phyloP scores from a whole-genome alignment of 371 early-diverging fungal species.

The Rhizopus sp. region DNA sequence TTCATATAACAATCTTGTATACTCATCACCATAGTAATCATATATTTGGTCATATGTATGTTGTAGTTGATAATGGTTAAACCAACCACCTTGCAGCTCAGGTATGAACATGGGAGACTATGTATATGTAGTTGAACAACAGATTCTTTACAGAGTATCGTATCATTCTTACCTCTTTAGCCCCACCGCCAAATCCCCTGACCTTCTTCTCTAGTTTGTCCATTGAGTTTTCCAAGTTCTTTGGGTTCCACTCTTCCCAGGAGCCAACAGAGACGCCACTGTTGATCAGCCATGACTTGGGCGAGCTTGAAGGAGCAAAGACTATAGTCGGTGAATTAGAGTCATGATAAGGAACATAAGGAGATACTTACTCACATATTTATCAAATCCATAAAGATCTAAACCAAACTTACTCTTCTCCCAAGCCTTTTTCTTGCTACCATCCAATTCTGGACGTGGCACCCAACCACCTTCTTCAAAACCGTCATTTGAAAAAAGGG shows the following conservation, averaged over 20 bases:
- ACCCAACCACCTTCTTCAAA: constrained; percentile 72
- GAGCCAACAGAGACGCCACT: constrained; percentile 45
- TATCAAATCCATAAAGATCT: constrained; percentile 82
- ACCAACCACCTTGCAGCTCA: constrained; percentile 86
- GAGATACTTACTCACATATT: constrained; percentile 65
- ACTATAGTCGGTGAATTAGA: constrained; percentile 28
- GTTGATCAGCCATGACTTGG: constrained; percentile 57
- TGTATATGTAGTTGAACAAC: constrained; percentile 11
- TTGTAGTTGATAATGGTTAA: constrained; percentile 69
- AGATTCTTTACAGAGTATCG: not conserved
- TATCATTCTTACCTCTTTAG: constrained; percentile 46
- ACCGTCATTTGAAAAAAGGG: constrained; percentile 83
- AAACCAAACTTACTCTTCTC: constrained; percentile 63
- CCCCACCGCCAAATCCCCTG: constrained; percentile 73
- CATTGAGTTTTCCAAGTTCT: constrained; percentile 57
- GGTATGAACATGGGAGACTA: constrained; percentile 77
- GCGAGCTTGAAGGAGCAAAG: constrained; percentile 65
- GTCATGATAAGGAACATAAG: not conserved
- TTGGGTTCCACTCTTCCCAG: constrained; percentile 69
- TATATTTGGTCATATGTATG: constrained; percentile 73
- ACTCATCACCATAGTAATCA: constrained; percentile 72
- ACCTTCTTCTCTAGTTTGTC: constrained; percentile 72
- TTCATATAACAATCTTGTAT: constrained; percentile 67
- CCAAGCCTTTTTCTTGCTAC: constrained; percentile 27
- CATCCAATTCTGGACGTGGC: constrained; percentile 48